phyloP scores from a whole-genome alignment of 441 rosid species.

The Corymbia citriodora region DNA sequence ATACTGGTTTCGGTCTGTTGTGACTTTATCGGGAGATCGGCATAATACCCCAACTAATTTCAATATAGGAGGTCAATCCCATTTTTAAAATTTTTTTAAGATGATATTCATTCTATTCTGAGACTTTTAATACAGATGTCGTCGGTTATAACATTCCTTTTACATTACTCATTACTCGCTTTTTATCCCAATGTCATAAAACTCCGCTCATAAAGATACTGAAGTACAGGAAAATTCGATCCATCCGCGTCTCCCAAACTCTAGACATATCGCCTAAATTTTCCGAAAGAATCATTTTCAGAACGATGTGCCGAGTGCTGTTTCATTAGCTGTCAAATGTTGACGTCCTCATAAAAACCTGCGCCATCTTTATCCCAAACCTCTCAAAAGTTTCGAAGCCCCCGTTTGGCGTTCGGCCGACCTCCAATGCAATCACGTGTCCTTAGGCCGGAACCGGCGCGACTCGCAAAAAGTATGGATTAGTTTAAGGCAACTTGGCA shows the following conservation, averaged over 20 bases:
- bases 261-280: neutral
- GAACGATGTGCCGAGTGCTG: neutral
- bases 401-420: neutral
- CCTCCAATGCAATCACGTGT: neutral
- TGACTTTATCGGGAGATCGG: fast-evolving
- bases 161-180: neutral
- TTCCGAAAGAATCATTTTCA: neutral
- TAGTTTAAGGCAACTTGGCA: neutral
- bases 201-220: neutral
- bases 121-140: fast-evolving
- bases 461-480: neutral
- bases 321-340: neutral
- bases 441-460: neutral
- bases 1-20: fast-evolving
- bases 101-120: neutral
- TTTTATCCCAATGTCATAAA: neutral
- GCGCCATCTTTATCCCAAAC: neutral
- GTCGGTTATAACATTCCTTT: too few relatives aligned
- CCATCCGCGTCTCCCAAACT: neutral
- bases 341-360: neutral
- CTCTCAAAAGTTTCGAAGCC: neutral
- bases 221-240: neutral
- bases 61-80: fast-evolving
- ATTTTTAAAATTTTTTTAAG: fast-evolving
- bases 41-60: too few relatives aligned